These are phyloP conservation scores for Cetraspora pellucida DNA, from an alignment of 192 early-diverging fungal genomes.

Conservation along the genomic window DNA sequence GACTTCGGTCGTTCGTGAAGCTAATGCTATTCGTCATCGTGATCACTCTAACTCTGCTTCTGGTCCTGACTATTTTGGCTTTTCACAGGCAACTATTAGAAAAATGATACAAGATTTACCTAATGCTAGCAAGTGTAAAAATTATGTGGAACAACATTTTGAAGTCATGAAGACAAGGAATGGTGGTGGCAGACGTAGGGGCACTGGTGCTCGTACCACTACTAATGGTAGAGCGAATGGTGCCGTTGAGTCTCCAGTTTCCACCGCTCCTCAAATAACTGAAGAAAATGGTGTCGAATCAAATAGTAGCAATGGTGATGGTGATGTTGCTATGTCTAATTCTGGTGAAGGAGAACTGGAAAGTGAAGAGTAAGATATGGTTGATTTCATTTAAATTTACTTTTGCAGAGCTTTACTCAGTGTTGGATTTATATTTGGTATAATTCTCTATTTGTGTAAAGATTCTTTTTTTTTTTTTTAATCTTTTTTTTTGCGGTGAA, in stretches of 20 bases:
- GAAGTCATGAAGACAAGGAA: conserved; percentile 45
- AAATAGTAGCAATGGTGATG: background rate
- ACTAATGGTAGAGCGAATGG: background rate
- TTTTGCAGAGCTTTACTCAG: too few species aligned
- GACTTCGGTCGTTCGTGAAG: conserved; percentile 76
- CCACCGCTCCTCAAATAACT: background rate
- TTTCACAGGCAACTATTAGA: conserved; percentile 82
- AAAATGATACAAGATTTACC: conserved; percentile 90
- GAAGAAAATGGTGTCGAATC: conserved; percentile 10
- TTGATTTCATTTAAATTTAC: background rate
- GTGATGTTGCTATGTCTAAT: conserved; percentile 1
- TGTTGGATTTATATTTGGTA: too few species aligned
- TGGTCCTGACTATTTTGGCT: conserved; percentile 91
- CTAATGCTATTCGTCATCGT: conserved; percentile 76
- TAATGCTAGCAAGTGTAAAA: conserved; percentile 65
- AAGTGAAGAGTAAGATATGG: background rate
- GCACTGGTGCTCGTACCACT: conserved; percentile 8
- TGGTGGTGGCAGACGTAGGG: conserved; percentile 12
- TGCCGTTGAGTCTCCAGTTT: background rate
- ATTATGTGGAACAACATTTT: conserved; percentile 73
- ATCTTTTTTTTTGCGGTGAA: too few species aligned
- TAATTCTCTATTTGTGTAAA: too few species aligned
- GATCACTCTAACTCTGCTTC: conserved; percentile 81
- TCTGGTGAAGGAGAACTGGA: background rate
- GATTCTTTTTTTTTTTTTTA: too few species aligned